Evolutionary conservation across 108 stramenopile genomes (phyloP), one percentile per base, ranked within the genome.

Genomic region (Epipyxis sp.): DNA sequence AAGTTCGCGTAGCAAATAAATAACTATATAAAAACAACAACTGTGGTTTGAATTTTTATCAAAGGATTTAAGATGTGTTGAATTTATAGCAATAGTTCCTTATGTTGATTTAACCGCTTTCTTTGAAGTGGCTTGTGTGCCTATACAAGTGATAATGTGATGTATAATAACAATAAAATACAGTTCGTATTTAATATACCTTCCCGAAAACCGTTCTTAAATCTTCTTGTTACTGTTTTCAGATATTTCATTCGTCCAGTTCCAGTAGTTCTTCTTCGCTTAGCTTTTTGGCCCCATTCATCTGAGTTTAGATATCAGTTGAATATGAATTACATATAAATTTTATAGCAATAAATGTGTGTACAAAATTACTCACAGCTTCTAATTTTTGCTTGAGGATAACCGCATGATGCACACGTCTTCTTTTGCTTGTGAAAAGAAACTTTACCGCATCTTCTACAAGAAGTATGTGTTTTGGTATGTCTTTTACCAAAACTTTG

Each of bases 401-500:
- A 99, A 84, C 95, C 98, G 88, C 98, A 99, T 44, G 91, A 92
- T 45, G 97, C 90, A 95, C 98, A 99, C 78, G 86, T 90, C 80
- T 88, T 86, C 95, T 99, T 99, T 91, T 99, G 98, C 89, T 98
- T 96, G 96, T 99, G 98, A 90, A 88, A 99, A 46, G 96, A 94
- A 76, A 90, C 89, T 84, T 94, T 93, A 59, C 98, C 98, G 86
- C 98, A 99, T 67, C 98, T 94, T 79, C 96, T 94, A 90, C 98
- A 99, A 57, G 92, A 81, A 67, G 97, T 98, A 95, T 99, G 98
- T 78, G 96, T 94, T 95, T 99, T 99, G 87, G 92, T 95, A 92
- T 99, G 96, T 79, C 96, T 88, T 90, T 96, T 94, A 88, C 98
- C 98, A 90, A 99, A 99, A 80, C 94, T 94, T 46, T 94, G 94